Conservation (phyloP, 768 basidiomycete species). For the Chiua virens region DNA sequence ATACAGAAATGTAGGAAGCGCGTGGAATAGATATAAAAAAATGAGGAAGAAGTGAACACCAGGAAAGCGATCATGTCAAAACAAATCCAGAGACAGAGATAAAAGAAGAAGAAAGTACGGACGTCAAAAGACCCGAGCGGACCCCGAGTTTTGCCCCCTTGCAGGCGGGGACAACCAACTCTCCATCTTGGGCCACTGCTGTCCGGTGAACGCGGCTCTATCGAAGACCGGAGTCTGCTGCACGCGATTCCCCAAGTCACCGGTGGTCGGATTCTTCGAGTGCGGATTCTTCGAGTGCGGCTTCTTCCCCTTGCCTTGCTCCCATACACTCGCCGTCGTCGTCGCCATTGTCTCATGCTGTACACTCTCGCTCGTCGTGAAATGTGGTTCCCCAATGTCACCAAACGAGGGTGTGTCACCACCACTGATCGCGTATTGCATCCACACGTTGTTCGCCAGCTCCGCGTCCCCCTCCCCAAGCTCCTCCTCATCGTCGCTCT, state of each 20-base stretch:
- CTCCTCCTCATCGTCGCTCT: conserved; percentile 25
- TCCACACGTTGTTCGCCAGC: conserved; percentile 26
- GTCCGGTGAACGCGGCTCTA: conserved; percentile 27
- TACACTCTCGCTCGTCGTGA: background rate
- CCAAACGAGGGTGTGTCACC: conserved; percentile 17
- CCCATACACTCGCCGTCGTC: conserved; percentile 17
- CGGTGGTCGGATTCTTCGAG: conserved; percentile 6
- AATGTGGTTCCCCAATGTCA: conserved; percentile 1
- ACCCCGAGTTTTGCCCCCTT: conserved; percentile 32
- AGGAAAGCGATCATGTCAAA: conserved; percentile 1
- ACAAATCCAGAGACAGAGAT: background rate
- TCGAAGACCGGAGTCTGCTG: conserved; percentile 27
- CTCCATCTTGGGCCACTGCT: conserved; percentile 37
- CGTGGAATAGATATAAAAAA: conserved; percentile 4
- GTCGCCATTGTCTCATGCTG: background rate
- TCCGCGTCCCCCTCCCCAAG: conserved; percentile 13
- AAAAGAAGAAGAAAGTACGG: background rate
- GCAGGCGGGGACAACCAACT: conserved; percentile 31
- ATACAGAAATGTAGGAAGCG: conserved; percentile 22
- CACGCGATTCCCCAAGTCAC: conserved; percentile 22
- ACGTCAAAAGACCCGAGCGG: conserved; percentile 31
- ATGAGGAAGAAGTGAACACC: background rate
- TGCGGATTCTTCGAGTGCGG: conserved; percentile 16
- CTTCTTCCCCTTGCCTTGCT: conserved; percentile 24
- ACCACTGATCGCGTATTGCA: conserved; percentile 32